phyloP scores from a whole-genome alignment of 352 stramenopile species.

The Lagenidium sp. region DNA sequence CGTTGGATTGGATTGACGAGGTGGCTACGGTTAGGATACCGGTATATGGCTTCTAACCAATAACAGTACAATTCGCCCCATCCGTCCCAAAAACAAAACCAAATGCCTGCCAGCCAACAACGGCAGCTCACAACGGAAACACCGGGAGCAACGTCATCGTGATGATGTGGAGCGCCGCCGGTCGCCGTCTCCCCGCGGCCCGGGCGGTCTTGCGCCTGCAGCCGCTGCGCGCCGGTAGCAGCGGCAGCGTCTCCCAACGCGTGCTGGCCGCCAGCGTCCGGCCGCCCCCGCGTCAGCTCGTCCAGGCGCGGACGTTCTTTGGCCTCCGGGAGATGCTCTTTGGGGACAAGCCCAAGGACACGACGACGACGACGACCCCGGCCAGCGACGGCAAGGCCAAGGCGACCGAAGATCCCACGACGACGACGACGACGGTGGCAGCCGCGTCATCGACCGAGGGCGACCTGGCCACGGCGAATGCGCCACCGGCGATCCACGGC shows the following conservation, averaged over 20 bases:
- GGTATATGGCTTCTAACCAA: constrained; percentile 1
- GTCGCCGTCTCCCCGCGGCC: constrained; percentile 9
- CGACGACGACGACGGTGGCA: constrained; percentile 1
- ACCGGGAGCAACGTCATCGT: not conserved
- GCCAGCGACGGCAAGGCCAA: constrained; percentile 2
- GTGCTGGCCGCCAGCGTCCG: too few relatives aligned
- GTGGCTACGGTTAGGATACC: constrained; percentile 9
- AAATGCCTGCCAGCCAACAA: too few relatives aligned
- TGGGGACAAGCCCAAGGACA: constrained; percentile 32
- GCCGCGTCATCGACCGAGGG: constrained; percentile 2
- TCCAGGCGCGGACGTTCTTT: constrained; percentile 45
- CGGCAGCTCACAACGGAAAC: constrained; percentile 1
- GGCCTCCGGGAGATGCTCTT: constrained; percentile 62
- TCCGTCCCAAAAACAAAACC: too few relatives aligned
- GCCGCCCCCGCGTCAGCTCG: constrained; percentile 3
- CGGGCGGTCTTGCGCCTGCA: too few relatives aligned
- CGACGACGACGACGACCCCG: constrained; percentile 5
- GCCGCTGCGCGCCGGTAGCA: too few relatives aligned
- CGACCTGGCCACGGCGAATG: not conserved
- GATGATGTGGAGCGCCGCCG: constrained; percentile 14
- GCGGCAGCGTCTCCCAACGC: too few relatives aligned
- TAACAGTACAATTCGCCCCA: too few relatives aligned
- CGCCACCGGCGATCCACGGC: constrained; percentile 21
- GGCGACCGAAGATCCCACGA: not conserved
- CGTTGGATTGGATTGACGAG: not conserved